Conservation (phyloP, 2,329 filamentous ascomycete genomes). For the Colletotrichum abscissum region DNA sequence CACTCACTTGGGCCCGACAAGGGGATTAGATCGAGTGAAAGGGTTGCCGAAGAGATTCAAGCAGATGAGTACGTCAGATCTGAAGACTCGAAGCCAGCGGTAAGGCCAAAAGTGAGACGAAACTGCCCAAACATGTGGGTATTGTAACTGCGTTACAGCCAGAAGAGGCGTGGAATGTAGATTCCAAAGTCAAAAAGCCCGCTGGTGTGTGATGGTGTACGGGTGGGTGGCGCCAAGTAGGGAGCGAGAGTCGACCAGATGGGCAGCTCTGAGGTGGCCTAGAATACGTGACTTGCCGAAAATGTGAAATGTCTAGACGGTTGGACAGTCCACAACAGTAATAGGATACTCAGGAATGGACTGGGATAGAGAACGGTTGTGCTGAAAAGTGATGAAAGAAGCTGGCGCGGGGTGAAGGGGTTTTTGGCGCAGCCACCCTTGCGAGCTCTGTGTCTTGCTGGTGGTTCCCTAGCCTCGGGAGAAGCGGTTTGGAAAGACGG, state of each 20-base stretch:
- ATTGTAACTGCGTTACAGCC: slow-evolving; percentile 3
- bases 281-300: not conserved
- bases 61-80: slow-evolving; percentile 15
- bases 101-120: slow-evolving; percentile 10
- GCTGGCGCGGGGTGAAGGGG: slow-evolving; percentile 30
- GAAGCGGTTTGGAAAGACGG: slow-evolving; percentile 26
- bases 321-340: not conserved
- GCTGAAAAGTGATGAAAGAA: slow-evolving; percentile 21
- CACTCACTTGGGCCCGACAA: slow-evolving; percentile 26
- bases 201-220: slow-evolving; percentile 8
- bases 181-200: not conserved
- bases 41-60: slow-evolving; percentile 5
- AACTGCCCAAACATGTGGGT: slow-evolving; percentile 17
- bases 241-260: not conserved
- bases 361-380: slow-evolving; percentile 9
- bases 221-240: not conserved
- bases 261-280: not conserved
- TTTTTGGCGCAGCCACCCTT: slow-evolving; percentile 22
- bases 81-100: slow-evolving; percentile 15
- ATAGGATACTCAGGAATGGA: slow-evolving; percentile 3
- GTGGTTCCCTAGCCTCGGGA: slow-evolving; percentile 29
- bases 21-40: slow-evolving; percentile 20
- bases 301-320: not conserved
- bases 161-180: slow-evolving; percentile 18
- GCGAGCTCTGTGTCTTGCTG: slow-evolving; percentile 11